A percentile compares a stretch with the other conserved stretches of the same genome.
Evolutionary conservation across 2,329 filamentous ascomycete species (phyloP).

Genomic region (Chalaropsis ovoidea): DNA sequence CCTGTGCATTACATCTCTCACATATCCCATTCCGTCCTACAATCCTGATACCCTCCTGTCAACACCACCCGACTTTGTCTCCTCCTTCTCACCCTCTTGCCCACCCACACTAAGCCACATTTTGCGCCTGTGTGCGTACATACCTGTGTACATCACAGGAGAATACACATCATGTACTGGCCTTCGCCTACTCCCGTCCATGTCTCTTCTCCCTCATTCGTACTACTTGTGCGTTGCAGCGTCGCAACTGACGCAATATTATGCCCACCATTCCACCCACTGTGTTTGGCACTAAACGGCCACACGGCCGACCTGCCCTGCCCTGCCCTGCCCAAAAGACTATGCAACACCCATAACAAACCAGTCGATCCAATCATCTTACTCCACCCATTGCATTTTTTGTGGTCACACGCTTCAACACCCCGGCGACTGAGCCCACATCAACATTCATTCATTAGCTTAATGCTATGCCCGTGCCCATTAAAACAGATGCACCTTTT

Average conservation of each 20-base stretch:
- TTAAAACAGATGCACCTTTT: neutral
- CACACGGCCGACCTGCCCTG: neutral
- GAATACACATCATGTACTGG: neutral
- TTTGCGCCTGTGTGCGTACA: neutral
- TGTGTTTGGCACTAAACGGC: conserved; percentile 1
- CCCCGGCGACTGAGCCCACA: conserved; percentile 11
- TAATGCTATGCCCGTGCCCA: conserved; percentile 9
- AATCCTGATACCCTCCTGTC: neutral
- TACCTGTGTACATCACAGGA: neutral
- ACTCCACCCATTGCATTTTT: conserved; percentile 7
- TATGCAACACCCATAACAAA: conserved; percentile 1
- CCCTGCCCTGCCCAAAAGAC: neutral
- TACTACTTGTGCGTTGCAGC: conserved; percentile 5
- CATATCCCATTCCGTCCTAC: neutral
- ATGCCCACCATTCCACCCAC: conserved; percentile 1
- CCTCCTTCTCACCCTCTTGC: neutral
- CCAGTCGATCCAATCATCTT: conserved; percentile 11
- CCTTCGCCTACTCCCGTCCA: neutral
- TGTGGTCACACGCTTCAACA: conserved; percentile 15
- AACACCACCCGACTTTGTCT: neutral
- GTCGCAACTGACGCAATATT: conserved; percentile 16
- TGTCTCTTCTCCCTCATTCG: neutral
- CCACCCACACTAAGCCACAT: conserved; percentile 6
- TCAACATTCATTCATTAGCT: conserved; percentile 9
- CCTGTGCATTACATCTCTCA: neutral